phyloP scores from a whole-genome alignment of 306 rosid genomes.

The Corylus heterophylla region DNA sequence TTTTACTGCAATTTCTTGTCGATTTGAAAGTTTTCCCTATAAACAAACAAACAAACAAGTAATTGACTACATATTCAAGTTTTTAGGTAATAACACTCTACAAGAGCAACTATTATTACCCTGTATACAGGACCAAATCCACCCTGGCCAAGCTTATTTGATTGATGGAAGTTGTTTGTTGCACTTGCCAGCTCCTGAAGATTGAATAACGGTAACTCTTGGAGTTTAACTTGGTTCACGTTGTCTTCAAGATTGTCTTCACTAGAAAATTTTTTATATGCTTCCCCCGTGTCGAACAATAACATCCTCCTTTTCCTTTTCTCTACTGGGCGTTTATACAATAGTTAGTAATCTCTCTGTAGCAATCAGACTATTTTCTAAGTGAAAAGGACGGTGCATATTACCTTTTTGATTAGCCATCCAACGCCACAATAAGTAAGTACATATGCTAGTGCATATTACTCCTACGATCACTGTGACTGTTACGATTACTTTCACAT shows the following conservation, averaged over 20 bases:
- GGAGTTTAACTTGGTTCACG: neutral
- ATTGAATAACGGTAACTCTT: neutral
- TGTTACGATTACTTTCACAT: neutral
- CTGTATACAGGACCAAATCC: conserved; percentile 18
- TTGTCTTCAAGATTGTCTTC: neutral
- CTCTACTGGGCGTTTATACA: too few relatives aligned
- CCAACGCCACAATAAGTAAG: conserved; percentile 11
- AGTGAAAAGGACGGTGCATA: neutral
- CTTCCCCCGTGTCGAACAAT: too few relatives aligned
- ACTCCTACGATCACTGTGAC: neutral
- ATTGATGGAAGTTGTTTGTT: conserved; percentile 1
- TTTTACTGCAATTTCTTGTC: conserved; percentile 48
- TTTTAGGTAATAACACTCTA: too few relatives aligned
- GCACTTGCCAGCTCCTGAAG: conserved; percentile 6
- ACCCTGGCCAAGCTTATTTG: conserved; percentile 11
- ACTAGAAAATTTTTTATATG: too few relatives aligned
- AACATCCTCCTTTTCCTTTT: too few relatives aligned
- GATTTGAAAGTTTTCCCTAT: conserved; percentile 34
- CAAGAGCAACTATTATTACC: too few relatives aligned
- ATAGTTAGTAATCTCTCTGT: neutral
- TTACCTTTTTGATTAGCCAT: neutral
- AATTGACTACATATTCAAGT: neutral
- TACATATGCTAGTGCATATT: neutral
- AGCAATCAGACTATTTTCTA: neutral
- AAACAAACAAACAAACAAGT: neutral